Conservation (phyloP, 2,329 filamentous ascomycete species). For the Rasamsonia emersonii region DNA sequence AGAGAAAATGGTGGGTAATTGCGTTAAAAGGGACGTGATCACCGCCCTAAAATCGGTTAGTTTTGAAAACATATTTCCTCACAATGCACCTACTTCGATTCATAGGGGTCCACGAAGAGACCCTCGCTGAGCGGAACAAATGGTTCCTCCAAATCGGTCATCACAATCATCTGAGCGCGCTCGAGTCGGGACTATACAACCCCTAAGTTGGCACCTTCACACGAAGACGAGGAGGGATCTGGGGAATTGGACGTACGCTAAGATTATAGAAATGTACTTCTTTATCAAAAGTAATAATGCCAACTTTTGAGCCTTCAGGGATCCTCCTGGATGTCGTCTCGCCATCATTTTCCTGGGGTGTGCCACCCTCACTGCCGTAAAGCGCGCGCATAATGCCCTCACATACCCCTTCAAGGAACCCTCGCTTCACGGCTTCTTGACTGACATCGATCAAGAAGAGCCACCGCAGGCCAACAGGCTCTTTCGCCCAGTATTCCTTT, state of each 20-base stretch:
- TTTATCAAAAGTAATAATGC: conserved; percentile 92
- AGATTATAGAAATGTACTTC: conserved; percentile 98
- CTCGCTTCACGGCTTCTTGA: conserved; percentile 82
- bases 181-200: conserved; percentile 57
- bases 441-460: conserved; percentile 91
- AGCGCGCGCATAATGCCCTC: conserved; percentile 78
- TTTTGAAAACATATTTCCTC: conserved; percentile 2
- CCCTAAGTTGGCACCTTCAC: conserved; percentile 20
- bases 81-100: conserved; percentile 56
- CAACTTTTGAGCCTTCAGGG: conserved; percentile 75
- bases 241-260: conserved; percentile 62
- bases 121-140: conserved; percentile 89
- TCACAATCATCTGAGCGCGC: conserved; percentile 94
- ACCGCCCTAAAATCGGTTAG: conserved; percentile 47
- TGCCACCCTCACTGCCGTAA: conserved; percentile 58
- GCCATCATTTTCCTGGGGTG: conserved; percentile 47
- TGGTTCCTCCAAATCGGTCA: conserved; percentile 94
- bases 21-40: conserved; percentile 77
- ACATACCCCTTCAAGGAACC: conserved; percentile 83
- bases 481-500: conserved; percentile 97
- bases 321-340: conserved; percentile 47
- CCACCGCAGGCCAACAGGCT: conserved; percentile 79
- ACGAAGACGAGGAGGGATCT: too few species aligned
- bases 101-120: conserved; percentile 87
- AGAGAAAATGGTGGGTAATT: conserved; percentile 78